Evolutionary conservation across 768 basidiomycete genomes (phyloP).

Genomic region (Rhizopogon sp.): DNA sequence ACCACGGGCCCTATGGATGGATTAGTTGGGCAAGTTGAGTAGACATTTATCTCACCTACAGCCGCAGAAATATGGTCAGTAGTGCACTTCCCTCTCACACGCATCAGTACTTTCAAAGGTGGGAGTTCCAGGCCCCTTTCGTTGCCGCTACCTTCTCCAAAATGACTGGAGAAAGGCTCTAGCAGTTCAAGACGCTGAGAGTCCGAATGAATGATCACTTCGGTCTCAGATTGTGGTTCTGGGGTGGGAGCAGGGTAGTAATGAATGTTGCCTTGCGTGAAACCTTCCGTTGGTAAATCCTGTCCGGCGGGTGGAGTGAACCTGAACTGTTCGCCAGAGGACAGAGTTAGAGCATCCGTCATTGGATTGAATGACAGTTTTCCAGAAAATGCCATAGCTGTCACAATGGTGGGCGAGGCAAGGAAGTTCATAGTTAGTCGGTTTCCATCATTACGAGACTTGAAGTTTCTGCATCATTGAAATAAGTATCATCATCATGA

Average conservation of each 20-base stretch:
- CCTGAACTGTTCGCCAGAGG: slow-evolving; percentile 75
- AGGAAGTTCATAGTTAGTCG: slow-evolving; percentile 95
- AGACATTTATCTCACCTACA: slow-evolving; percentile 34
- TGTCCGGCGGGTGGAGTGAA: slow-evolving; percentile 82
- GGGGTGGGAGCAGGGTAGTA: slow-evolving; percentile 80
- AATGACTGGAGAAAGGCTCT: slow-evolving; percentile 80
- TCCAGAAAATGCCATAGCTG: slow-evolving; percentile 96
- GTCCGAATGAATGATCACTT: slow-evolving; percentile 69
- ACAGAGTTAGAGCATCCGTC: slow-evolving; percentile 63
- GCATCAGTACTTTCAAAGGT: slow-evolving; percentile 76
- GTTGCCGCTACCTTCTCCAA: slow-evolving; percentile 44
- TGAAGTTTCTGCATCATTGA: slow-evolving; percentile 55
- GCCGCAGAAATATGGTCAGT: slow-evolving; percentile 99
- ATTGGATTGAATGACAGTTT: slow-evolving; percentile 91
- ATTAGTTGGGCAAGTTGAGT: not conserved
- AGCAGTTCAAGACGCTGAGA: slow-evolving; percentile 86
- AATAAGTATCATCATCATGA: not conserved
- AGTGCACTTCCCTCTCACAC: slow-evolving; percentile 97
- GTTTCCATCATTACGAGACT: slow-evolving; percentile 97
- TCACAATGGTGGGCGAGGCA: slow-evolving; percentile 94
- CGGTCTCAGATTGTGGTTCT: slow-evolving; percentile 66
- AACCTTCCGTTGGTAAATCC: slow-evolving; percentile 80
- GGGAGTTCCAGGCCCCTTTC: slow-evolving; percentile 69
- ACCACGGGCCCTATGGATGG: slow-evolving; percentile 78
- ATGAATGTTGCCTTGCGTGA: slow-evolving; percentile 63